These are phyloP conservation scores for Fusarium tupiense DNA, from an alignment of 2,329 filamentous ascomycete species.

Conservation along the genomic window DNA sequence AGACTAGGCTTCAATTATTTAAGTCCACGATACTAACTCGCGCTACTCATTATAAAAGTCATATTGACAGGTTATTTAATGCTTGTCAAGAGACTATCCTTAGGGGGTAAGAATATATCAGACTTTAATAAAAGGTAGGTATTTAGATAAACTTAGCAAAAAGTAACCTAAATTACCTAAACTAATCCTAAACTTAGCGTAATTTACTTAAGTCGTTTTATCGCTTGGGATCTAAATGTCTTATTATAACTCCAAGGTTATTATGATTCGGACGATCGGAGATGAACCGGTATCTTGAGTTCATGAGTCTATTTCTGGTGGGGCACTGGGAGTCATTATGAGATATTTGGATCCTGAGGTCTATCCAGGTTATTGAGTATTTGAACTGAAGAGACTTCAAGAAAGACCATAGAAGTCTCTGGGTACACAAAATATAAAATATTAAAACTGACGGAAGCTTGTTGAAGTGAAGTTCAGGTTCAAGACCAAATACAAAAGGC, in stretches of 20 bases:
- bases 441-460: background rate
- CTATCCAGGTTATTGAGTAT: background rate
- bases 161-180: too few relatives aligned
- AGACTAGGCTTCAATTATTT: background rate
- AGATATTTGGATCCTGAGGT: background rate
- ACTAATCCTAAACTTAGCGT: too few relatives aligned
- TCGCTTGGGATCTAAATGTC: background rate
- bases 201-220: too few relatives aligned
- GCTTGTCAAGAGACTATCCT: background rate
- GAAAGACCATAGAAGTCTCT: background rate
- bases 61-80: background rate
- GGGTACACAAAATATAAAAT: background rate
- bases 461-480: background rate
- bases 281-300: background rate
- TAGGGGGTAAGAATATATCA: too few relatives aligned
- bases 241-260: background rate
- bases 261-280: slow-evolving; percentile 1
- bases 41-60: background rate
- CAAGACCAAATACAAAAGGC: background rate
- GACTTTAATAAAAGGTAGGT: too few relatives aligned
- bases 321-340: slow-evolving; percentile 4
- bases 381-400: background rate
- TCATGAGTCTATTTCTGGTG: background rate
- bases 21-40: too few relatives aligned
- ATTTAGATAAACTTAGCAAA: too few relatives aligned